Evolutionary conservation across 768 basidiomycete genomes (phyloP).

Genomic region (Galerina sulciceps): DNA sequence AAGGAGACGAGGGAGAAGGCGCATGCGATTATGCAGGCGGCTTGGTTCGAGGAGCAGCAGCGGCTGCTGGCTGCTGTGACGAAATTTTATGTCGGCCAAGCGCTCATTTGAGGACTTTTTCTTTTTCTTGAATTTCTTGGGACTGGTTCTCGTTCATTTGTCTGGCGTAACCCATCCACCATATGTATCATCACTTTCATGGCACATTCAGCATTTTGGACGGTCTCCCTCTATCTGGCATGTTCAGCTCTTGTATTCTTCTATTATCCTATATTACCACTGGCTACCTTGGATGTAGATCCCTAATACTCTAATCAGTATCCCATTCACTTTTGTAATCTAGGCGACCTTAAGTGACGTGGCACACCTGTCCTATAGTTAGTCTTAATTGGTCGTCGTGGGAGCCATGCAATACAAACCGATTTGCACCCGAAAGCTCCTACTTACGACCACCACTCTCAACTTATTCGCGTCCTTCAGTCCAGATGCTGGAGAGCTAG

Average conservation of each 20-base stretch:
- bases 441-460: not conserved
- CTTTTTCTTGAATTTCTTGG: not conserved
- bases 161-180: not conserved
- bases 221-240: not conserved
- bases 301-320: too few relatives aligned
- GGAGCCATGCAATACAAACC: not conserved
- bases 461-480: constrained; percentile 1
- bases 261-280: not conserved
- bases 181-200: constrained; percentile 13
- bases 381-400: not conserved
- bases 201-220: constrained; percentile 10
- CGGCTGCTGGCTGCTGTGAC: constrained; percentile 41
- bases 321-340: not conserved
- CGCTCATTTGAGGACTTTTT: constrained; percentile 26
- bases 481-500: constrained; percentile 11
- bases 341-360: not conserved
- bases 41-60: constrained; percentile 56
- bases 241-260: not conserved
- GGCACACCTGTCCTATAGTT: not conserved
- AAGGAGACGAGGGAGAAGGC: constrained; percentile 59
- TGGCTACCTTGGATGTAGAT: not conserved
- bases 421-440: not conserved
- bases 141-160: not conserved
- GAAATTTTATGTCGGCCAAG: constrained; percentile 44
- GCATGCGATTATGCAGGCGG: constrained; percentile 56